A percentile compares a stretch with the other conserved stretches of the same genome.
Evolutionary conservation across 768 basidiomycete genomes (phyloP).

Genomic region (Auriscalpium vulgare): DNA sequence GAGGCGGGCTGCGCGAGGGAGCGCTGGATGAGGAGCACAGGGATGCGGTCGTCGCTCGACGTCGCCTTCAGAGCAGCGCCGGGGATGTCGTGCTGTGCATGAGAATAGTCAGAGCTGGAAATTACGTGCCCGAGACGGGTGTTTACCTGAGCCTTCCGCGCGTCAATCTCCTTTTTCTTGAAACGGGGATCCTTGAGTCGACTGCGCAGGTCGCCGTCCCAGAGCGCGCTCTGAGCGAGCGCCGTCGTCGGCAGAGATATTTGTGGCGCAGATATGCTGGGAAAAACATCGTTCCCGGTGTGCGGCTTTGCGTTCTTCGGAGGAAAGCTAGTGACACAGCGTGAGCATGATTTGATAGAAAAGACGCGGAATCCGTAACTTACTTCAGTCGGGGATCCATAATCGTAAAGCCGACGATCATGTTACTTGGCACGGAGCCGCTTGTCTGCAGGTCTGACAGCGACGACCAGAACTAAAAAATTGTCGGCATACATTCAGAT

Average conservation of each 20-base stretch:
- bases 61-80: constrained; percentile 62
- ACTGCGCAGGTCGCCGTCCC: constrained; percentile 54
- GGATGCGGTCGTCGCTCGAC: constrained; percentile 76
- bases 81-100: constrained; percentile 60
- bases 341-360: background rate
- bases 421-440: constrained; percentile 61
- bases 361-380: constrained; percentile 14
- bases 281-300: constrained; percentile 18
- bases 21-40: constrained; percentile 76
- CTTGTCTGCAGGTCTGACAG: constrained; percentile 56
- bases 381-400: constrained; percentile 85
- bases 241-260: constrained; percentile 45
- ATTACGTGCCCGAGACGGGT: background rate
- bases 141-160: constrained; percentile 64
- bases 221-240: constrained; percentile 63
- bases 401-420: constrained; percentile 72
- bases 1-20: constrained; percentile 42
- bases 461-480: constrained; percentile 56
- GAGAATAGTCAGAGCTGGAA: background rate
- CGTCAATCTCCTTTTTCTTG: constrained; percentile 81
- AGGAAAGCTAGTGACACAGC: constrained; percentile 53
- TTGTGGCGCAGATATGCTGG: constrained; percentile 21
- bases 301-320: constrained; percentile 61
- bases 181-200: constrained; percentile 53
- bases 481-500: background rate